These are phyloP conservation scores for Mortierella sp. DNA, from an alignment of 371 early-diverging fungal genomes.

Conservation along the genomic window DNA sequence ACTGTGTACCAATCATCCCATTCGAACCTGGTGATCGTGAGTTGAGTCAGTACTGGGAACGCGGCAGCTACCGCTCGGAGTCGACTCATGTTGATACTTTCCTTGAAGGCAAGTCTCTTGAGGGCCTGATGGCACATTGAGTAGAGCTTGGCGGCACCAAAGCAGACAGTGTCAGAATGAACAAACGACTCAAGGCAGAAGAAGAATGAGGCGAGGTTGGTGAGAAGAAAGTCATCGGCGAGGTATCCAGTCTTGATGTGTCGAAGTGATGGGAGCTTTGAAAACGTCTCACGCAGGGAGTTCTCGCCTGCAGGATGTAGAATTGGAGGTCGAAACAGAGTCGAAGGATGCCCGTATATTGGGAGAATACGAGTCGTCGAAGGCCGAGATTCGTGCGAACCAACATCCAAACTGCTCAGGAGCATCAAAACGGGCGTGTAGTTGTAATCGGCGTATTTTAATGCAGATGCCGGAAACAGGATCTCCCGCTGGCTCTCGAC, in stretches of 20 bases:
- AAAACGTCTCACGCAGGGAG: background rate
- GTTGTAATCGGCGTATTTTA: no score
- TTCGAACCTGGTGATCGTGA: background rate
- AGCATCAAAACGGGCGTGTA: no score
- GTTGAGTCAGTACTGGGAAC: background rate
- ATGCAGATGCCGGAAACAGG: no score
- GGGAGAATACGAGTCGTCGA: no score
- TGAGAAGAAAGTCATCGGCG: background rate
- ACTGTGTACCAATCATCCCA: no score
- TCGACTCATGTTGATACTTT: background rate
- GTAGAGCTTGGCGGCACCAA: no score
- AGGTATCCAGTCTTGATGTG: background rate
- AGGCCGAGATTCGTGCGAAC: no score
- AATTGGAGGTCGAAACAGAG: no score
- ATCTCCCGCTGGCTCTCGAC: no score
- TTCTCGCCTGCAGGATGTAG: background rate
- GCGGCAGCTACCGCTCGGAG: background rate
- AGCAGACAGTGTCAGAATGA: background rate
- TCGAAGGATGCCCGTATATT: no score
- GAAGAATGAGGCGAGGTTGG: background rate
- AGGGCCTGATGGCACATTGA: background rate
- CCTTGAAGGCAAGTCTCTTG: background rate
- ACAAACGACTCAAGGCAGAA: background rate
- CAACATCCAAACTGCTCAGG: no score
- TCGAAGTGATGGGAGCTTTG: background rate